These are phyloP conservation scores for Plasmodium vinckei DNA, from an alignment of 169 alveolate genomes.

Conservation along the genomic window DNA sequence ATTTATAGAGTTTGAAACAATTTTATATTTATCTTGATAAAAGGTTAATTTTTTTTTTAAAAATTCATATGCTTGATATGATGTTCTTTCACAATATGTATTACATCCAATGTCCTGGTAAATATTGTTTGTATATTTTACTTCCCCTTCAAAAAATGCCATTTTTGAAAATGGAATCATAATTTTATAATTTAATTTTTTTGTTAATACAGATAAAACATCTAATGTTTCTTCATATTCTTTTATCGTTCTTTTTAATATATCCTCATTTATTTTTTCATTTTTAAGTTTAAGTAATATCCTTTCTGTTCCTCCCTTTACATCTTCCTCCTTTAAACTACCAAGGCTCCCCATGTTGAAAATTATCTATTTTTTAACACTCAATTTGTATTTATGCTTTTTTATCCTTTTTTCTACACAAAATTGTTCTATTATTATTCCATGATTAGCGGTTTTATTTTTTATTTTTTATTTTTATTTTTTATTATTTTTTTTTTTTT, in stretches of 20 bases:
- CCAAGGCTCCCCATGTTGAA: not conserved
- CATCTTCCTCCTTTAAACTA: conserved; percentile 24
- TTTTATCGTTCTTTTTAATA: conserved; percentile 37
- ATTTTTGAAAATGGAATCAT: conserved; percentile 52
- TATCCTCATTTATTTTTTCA: conserved; percentile 54
- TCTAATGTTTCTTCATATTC: conserved; percentile 49
- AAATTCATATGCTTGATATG: conserved; percentile 31
- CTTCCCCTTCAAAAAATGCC: conserved; percentile 67
- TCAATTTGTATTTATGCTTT: too few species aligned
- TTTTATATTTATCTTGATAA: conserved; percentile 32
- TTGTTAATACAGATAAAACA: conserved; percentile 19
- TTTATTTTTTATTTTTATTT: too few species aligned
- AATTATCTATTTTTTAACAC: too few species aligned
- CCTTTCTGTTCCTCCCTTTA: conserved; percentile 54
- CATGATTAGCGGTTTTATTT: too few species aligned
- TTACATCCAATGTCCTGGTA: conserved; percentile 61
- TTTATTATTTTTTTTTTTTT: too few species aligned
- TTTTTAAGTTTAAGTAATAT: conserved; percentile 28
- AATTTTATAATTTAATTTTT: conserved; percentile 35
- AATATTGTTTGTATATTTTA: conserved; percentile 53
- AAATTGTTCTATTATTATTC: not conserved
- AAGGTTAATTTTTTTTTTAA: conserved; percentile 22
- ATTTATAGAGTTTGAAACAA: conserved; percentile 13
- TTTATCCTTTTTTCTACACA: not conserved
- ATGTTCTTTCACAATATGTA: conserved; percentile 63